Evolutionary conservation across 2,329 filamentous ascomycete species (phyloP).

Genomic region (Domatiomyces globalis): DNA sequence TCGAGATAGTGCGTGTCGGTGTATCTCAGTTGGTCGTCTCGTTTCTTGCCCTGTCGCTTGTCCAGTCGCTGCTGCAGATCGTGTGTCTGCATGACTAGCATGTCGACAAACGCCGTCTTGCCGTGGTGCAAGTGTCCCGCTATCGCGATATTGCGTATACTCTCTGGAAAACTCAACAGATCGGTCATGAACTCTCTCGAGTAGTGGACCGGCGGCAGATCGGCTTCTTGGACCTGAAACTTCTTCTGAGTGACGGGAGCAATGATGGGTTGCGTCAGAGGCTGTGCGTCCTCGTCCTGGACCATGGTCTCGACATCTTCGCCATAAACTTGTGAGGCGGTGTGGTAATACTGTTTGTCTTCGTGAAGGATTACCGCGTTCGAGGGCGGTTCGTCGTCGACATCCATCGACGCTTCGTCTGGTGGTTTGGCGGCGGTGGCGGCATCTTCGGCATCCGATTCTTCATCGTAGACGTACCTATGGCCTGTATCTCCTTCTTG

Average conservation of each 20-base stretch:
- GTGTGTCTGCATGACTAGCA: constrained; percentile 92
- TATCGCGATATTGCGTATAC: constrained; percentile 82
- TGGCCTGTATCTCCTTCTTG: constrained; percentile 63
- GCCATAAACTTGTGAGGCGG: constrained; percentile 91
- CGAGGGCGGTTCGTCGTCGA: constrained; percentile 80
- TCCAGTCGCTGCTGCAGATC: constrained; percentile 67
- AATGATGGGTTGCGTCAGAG: constrained; percentile 82
- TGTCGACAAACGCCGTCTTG: constrained; percentile 97
- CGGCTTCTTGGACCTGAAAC: constrained; percentile 82
- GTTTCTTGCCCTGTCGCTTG: constrained; percentile 63
- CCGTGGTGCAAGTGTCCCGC: constrained; percentile 92
- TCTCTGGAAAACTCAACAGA: constrained; percentile 88
- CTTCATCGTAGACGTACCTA: constrained; percentile 64
- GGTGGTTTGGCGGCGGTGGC: constrained; percentile 29
- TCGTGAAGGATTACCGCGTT: constrained; percentile 97
- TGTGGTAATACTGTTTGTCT: constrained; percentile 98
- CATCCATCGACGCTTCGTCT: constrained; percentile 74
- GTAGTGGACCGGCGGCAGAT: constrained; percentile 78
- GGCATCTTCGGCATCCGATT: constrained; percentile 45
- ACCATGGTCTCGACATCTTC: constrained; percentile 89
- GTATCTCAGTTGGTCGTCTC: constrained; percentile 84
- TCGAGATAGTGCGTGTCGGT: constrained; percentile 86
- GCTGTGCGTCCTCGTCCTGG: constrained; percentile 92
- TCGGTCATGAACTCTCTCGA: constrained; percentile 88
- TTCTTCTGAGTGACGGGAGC: constrained; percentile 89